Evolutionary conservation across 345 rosid species (phyloP).

Genomic region (Schrenkiella parvula): DNA sequence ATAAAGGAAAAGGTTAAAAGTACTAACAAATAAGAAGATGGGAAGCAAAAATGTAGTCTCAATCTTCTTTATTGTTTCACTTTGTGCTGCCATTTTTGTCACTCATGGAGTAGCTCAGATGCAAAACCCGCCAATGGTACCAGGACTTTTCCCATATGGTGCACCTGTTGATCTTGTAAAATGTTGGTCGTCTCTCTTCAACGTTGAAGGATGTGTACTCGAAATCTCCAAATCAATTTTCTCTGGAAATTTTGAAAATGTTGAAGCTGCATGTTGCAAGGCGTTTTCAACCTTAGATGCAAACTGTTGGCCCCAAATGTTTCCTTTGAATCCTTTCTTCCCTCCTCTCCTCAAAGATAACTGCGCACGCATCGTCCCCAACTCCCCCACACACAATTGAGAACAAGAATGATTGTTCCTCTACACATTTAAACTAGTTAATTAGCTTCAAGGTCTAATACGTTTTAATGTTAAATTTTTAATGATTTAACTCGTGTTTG

Average conservation of each 20-base stretch:
- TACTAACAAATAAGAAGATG: not conserved
- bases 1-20: not conserved
- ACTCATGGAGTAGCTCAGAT: not conserved
- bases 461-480: too few relatives aligned
- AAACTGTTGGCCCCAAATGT: slow-evolving; percentile 24
- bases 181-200: slow-evolving; percentile 25
- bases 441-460: too few relatives aligned
- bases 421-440: not conserved
- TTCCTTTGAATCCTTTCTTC: slow-evolving; percentile 5
- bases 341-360: slow-evolving; percentile 16
- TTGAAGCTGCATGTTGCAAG: slow-evolving; percentile 20
- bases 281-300: not conserved
- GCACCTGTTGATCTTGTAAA: not conserved
- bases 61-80: not conserved
- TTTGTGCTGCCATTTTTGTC: too few relatives aligned
- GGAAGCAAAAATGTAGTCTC: not conserved
- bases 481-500: too few relatives aligned
- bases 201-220: slow-evolving; percentile 13
- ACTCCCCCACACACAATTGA: not conserved
- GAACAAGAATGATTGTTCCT: not conserved
- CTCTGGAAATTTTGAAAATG: not conserved
- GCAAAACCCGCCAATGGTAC: not conserved
- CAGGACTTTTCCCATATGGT: not conserved
- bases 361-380: not conserved
- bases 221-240: slow-evolving; percentile 16